Percentiles rank a stretch among this genome's conserved stretches.
Conservation (phyloP, 441 rosid species). For the Gossypium lobatum region DNA sequence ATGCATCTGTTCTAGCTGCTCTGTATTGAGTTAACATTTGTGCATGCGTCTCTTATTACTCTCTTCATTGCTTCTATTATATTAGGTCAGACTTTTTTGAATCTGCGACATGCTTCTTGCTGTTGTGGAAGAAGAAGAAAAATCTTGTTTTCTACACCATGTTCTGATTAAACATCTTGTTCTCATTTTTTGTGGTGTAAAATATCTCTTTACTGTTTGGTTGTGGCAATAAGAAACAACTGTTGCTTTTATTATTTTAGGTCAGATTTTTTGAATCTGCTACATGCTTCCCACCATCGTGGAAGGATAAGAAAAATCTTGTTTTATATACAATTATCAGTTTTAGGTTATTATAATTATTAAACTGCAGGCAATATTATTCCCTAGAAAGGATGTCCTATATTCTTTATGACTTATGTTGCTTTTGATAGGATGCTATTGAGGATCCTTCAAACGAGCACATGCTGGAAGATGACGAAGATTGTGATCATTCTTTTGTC, state of each 20-base stretch:
- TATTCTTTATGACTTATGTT: conserved; percentile 22
- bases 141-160: neutral
- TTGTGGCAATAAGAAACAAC: neutral
- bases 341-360: neutral
- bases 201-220: neutral
- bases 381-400: conserved; percentile 8
- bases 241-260: neutral
- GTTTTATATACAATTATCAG: neutral
- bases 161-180: conserved; percentile 1
- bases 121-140: neutral
- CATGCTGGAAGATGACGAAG: conserved; percentile 35
- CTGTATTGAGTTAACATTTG: no score
- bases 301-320: neutral
- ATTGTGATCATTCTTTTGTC: conserved; percentile 53
- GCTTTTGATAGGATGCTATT: conserved; percentile 39
- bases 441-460: conserved; percentile 38
- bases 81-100: neutral
- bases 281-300: neutral
- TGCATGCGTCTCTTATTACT: no score
- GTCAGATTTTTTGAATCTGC: neutral
- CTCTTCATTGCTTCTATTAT: neutral
- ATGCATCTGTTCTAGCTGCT: neutral
- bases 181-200: neutral
- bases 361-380: neutral
- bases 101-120: neutral